Evolutionary conservation across 345 rosid genomes (phyloP).

Genomic region (Psidium guajava): DNA sequence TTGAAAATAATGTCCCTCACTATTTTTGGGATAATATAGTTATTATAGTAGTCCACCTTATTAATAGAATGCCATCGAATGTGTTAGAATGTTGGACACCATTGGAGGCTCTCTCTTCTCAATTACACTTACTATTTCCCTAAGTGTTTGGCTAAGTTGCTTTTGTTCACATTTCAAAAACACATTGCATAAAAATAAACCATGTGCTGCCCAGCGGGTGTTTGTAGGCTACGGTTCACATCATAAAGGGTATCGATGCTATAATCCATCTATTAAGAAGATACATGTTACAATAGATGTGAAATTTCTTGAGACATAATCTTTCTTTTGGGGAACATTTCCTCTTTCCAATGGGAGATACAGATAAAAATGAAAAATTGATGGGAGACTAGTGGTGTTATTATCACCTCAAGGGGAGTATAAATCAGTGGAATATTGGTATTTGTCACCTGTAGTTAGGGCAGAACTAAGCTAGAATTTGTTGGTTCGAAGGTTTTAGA

Average conservation of each 20-base stretch:
- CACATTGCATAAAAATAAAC: background rate
- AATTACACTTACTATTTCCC: no score
- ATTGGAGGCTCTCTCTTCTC: no score
- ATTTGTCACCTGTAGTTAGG: no score
- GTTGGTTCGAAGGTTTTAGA: no score
- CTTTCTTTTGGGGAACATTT: background rate
- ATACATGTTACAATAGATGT: background rate
- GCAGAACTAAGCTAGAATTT: no score
- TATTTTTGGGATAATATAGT: background rate
- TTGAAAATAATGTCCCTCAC: background rate
- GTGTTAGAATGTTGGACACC: no score
- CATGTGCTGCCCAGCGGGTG: background rate
- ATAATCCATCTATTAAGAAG: background rate
- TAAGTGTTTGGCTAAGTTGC: background rate
- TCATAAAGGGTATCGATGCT: background rate
- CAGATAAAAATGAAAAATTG: rapidly evolving
- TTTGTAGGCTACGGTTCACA: background rate
- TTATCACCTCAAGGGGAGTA: background rate
- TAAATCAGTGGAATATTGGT: background rate
- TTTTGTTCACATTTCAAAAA: background rate
- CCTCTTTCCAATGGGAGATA: background rate
- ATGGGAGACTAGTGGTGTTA: background rate
- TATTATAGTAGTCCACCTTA: no score
- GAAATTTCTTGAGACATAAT: background rate
- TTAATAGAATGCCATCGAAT: no score